Evolutionary conservation across 768 basidiomycete genomes (phyloP).

Genomic region (Mycena vulgaris): DNA sequence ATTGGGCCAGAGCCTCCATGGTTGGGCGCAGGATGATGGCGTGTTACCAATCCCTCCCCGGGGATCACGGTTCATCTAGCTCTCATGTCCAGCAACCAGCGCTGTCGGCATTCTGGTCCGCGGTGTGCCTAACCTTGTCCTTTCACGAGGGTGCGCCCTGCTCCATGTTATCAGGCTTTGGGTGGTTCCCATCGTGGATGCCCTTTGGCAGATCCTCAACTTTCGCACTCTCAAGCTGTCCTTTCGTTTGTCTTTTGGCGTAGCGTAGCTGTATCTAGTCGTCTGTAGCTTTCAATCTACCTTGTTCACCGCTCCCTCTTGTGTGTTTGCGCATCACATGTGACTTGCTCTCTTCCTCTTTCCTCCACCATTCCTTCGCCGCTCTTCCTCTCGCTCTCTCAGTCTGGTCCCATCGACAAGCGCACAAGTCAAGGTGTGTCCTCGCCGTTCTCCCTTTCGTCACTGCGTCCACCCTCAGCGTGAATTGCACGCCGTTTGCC

Average conservation of each 20-base stretch:
- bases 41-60: background rate
- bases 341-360: background rate
- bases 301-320: background rate
- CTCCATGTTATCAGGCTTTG: background rate
- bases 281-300: background rate
- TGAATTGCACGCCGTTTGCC: too few species aligned
- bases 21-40: background rate
- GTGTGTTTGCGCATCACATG: background rate
- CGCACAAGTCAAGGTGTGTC: too few species aligned
- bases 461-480: background rate
- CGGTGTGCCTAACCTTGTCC: background rate
- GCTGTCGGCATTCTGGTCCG: background rate
- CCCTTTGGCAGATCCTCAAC: slow-evolving; percentile 4
- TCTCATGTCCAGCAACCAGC: background rate
- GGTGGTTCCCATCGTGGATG: background rate
- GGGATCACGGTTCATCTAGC: background rate
- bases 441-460: background rate
- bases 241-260: background rate
- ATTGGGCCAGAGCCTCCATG: background rate
- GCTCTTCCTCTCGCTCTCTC: too few species aligned
- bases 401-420: background rate
- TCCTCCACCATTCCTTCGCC: background rate
- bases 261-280: background rate
- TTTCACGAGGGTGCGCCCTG: background rate
- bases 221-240: background rate